Evolutionary conservation across 2,329 filamentous ascomycete genomes (phyloP).

Genomic region (Aspergillus costaricaensis): DNA sequence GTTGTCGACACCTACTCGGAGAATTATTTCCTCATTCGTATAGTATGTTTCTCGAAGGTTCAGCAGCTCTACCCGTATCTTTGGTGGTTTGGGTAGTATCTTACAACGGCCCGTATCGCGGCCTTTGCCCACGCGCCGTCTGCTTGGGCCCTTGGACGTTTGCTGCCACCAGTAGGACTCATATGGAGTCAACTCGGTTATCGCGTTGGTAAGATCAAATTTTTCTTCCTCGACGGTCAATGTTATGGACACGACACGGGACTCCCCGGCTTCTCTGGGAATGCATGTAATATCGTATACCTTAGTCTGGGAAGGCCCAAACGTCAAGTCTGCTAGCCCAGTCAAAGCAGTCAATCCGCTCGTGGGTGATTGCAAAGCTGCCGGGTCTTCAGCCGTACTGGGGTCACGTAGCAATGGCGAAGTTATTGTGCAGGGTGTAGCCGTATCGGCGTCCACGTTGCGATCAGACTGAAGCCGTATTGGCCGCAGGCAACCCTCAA

Average conservation of each 20-base stretch:
- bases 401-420: slow-evolving; percentile 39
- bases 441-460: slow-evolving; percentile 24
- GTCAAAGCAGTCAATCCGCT: slow-evolving; percentile 46
- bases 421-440: slow-evolving; percentile 30
- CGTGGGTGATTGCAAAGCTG: slow-evolving; percentile 35
- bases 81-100: slow-evolving; percentile 86
- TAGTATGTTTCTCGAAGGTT: slow-evolving; percentile 74
- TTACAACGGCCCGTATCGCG: slow-evolving; percentile 60
- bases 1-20: slow-evolving; percentile 74
- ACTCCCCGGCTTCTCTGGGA: slow-evolving; percentile 79
- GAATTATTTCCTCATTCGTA: slow-evolving; percentile 72
- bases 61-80: slow-evolving; percentile 73
- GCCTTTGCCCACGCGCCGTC: slow-evolving; percentile 46
- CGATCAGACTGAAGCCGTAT: slow-evolving; percentile 43
- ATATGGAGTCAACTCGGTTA: slow-evolving; percentile 46
- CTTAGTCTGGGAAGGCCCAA: slow-evolving; percentile 67
- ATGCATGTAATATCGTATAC: slow-evolving; percentile 72
- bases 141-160: slow-evolving; percentile 35
- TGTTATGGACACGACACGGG: slow-evolving; percentile 64
- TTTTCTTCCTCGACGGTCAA: slow-evolving; percentile 64
- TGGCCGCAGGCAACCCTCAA: slow-evolving; percentile 53
- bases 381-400: slow-evolving; percentile 29
- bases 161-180: slow-evolving; percentile 48
- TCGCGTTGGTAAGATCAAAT: slow-evolving; percentile 68
- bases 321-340: slow-evolving; percentile 64